Percentiles rank a stretch among this genome's conserved stretches.
Evolutionary conservation across 768 basidiomycete genomes (phyloP).

Genomic region (Holtermanniella nyarrowii): DNA sequence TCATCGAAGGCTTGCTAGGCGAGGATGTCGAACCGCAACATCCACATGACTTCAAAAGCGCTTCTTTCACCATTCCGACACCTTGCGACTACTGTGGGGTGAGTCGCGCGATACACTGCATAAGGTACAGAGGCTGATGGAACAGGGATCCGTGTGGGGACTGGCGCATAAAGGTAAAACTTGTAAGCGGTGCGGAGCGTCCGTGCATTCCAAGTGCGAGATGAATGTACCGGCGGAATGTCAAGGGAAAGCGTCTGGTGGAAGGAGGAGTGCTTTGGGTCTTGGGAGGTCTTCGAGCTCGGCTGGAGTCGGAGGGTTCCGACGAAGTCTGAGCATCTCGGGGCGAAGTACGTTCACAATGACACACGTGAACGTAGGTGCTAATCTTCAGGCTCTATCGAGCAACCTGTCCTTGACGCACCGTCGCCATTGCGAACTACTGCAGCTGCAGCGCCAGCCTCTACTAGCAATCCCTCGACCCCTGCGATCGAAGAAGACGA

Average conservation of each 20-base stretch:
- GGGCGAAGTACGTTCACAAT: too few species aligned
- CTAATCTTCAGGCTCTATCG: too few species aligned
- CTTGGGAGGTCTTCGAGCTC: neutral
- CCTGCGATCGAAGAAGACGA: constrained; percentile 5
- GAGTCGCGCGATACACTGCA: neutral
- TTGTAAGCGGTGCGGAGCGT: constrained; percentile 1
- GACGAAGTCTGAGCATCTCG: neutral
- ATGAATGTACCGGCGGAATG: constrained; percentile 1
- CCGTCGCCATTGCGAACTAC: too few species aligned
- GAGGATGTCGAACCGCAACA: constrained; percentile 5
- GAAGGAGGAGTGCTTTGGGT: neutral
- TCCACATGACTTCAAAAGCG: constrained; percentile 5
- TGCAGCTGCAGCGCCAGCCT: neutral
- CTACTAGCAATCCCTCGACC: neutral
- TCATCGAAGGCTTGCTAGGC: constrained; percentile 2
- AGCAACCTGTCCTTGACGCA: too few species aligned
- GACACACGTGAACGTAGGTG: too few species aligned
- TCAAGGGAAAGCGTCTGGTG: neutral
- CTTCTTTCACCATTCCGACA: constrained; percentile 7
- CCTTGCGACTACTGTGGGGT: constrained; percentile 7
- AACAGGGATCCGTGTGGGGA: constrained; percentile 5
- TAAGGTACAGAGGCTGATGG: neutral
- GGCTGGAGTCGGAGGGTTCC: neutral
- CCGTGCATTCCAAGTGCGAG: constrained; percentile 8
- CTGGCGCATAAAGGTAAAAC: constrained; percentile 3